phyloP scores from a whole-genome alignment of 139 green algal species.

The Coelastrella sp. region DNA sequence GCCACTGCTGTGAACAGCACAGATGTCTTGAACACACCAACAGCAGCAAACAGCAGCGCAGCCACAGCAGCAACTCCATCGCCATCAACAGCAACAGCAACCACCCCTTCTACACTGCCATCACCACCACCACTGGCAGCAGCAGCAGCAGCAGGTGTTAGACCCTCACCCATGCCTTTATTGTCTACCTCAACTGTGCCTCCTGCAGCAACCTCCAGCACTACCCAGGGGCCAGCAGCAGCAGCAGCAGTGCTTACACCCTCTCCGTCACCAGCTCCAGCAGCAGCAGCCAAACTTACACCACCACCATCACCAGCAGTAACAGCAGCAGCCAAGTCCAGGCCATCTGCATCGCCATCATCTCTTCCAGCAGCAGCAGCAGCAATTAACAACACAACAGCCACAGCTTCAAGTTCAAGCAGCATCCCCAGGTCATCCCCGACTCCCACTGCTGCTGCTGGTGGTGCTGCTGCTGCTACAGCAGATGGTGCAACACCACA shows the following conservation, averaged over 20 bases:
- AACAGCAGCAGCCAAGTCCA: not conserved
- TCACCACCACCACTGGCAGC: not conserved
- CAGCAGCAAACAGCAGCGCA: conserved; percentile 14
- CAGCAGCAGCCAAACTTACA: not conserved
- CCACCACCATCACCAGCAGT: not conserved
- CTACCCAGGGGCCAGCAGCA: too few species aligned
- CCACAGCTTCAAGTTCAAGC: too few species aligned
- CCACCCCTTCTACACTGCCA: not conserved
- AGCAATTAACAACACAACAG: too few species aligned
- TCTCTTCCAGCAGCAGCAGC: too few species aligned
- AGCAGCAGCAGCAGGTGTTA: not conserved
- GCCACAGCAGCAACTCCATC: not conserved
- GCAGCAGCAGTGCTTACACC: not conserved
- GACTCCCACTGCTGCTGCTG: too few species aligned
- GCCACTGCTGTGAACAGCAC: not conserved
- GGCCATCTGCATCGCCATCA: not conserved
- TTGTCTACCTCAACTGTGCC: too few species aligned
- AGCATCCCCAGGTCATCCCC: too few species aligned
- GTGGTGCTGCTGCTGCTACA: too few species aligned
- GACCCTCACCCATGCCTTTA: not conserved
- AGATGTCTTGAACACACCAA: not conserved
- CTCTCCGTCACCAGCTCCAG: not conserved
- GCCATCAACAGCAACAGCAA: not conserved
- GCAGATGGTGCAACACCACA: too few species aligned
- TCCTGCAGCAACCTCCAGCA: too few species aligned